These are phyloP conservation scores for Malassezia pachydermatis DNA, from an alignment of 1,284 basidiomycete species.

Conservation along the genomic window DNA sequence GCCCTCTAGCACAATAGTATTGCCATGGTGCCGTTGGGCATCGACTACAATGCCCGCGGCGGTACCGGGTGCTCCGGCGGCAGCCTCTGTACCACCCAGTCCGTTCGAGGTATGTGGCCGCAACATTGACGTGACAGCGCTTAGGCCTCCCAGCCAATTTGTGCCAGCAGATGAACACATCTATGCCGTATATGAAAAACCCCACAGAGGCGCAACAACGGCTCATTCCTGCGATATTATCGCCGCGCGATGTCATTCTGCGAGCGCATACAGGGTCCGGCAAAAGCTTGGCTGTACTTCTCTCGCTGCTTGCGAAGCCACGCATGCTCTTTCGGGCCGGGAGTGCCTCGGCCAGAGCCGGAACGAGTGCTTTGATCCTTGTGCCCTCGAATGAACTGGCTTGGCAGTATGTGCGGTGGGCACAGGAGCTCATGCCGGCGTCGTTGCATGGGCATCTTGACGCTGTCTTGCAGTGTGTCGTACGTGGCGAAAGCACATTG, in stretches of 20 bases:
- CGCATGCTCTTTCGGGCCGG: conserved; percentile 27
- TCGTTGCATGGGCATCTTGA: conserved; percentile 22
- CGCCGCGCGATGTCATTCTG: conserved; percentile 34
- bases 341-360: conserved; percentile 13
- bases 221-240: conserved; percentile 31
- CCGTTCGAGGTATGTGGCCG: too few species aligned
- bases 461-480: conserved; percentile 32
- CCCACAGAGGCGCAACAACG: conserved; percentile 37
- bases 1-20: too few species aligned
- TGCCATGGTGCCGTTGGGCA: too few species aligned
- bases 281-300: conserved; percentile 39
- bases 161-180: conserved; percentile 22
- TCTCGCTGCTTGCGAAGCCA: conserved; percentile 40
- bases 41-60: too few species aligned
- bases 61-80: too few species aligned
- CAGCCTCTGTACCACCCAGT: too few species aligned
- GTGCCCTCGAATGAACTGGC: conserved; percentile 45
- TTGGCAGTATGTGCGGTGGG: conserved; percentile 37
- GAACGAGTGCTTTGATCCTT: conserved; percentile 33
- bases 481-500: conserved; percentile 23
- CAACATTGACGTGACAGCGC: too few species aligned
- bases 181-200: conserved; percentile 28
- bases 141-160: conserved; percentile 28
- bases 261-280: conserved; percentile 45
- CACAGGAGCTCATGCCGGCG: conserved; percentile 26